phyloP scores from a whole-genome alignment of 805 yeast species.

The Candida adriatica region DNA sequence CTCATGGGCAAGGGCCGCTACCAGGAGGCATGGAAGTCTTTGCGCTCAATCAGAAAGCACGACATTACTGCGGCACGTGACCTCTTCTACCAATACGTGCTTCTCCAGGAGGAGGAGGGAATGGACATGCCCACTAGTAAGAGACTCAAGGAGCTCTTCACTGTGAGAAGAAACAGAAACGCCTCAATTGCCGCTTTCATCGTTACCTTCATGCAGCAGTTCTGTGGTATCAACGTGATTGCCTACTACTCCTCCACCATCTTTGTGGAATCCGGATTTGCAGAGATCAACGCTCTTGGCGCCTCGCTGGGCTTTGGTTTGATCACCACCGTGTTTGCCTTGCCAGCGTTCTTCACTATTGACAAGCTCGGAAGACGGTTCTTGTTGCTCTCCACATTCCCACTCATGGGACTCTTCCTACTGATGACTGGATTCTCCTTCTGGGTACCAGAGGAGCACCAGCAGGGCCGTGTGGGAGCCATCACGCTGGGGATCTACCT shows the following conservation, averaged over 20 bases:
- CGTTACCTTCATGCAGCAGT: slow-evolving; percentile 86
- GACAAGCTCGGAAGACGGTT: slow-evolving; percentile 72
- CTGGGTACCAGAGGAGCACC: slow-evolving; percentile 46
- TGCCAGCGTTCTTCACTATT: slow-evolving; percentile 77
- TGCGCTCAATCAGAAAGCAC: slow-evolving; percentile 40
- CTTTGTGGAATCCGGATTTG: slow-evolving; percentile 60
- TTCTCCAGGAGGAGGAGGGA: slow-evolving; percentile 56
- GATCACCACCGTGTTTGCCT: slow-evolving; percentile 71
- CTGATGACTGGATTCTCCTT: slow-evolving; percentile 65
- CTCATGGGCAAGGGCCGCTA: slow-evolving; percentile 65
- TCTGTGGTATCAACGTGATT: slow-evolving; percentile 85
- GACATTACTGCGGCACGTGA: slow-evolving; percentile 64
- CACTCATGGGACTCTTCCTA: slow-evolving; percentile 54
- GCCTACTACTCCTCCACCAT: slow-evolving; percentile 80
- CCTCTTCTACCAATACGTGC: slow-evolving; percentile 58
- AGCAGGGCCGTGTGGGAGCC: slow-evolving; percentile 54
- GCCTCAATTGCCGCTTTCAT: slow-evolving; percentile 76
- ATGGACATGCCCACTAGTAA: slow-evolving; percentile 37
- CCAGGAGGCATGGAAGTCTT: slow-evolving; percentile 47
- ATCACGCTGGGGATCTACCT: slow-evolving; percentile 70
- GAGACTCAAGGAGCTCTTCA: slow-evolving; percentile 52
- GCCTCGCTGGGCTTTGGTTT: slow-evolving; percentile 88
- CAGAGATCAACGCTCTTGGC: slow-evolving; percentile 53
- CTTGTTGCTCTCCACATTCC: slow-evolving; percentile 52
- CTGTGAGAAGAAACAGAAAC: slow-evolving; percentile 74